Conservation (phyloP, 495 filamentous ascomycete species). For the Neohortaea acidophila region DNA sequence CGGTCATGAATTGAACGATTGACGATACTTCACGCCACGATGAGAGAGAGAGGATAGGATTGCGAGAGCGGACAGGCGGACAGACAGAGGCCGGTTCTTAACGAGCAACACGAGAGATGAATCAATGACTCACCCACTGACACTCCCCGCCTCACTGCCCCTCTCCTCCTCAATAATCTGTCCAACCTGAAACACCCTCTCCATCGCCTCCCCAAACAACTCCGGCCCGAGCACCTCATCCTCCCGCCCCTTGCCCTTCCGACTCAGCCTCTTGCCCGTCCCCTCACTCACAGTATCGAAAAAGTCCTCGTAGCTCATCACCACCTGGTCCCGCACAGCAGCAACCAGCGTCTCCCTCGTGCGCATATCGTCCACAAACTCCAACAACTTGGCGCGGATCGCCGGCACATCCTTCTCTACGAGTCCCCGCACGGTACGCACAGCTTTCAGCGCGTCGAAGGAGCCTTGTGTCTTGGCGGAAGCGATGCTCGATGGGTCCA, state of each 20-base stretch:
- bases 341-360: slow-evolving; percentile 28
- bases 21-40: no score
- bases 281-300: slow-evolving; percentile 27
- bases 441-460: slow-evolving; percentile 24
- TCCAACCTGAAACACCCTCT: slow-evolving; percentile 14
- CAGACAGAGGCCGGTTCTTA: no score
- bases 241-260: slow-evolving; percentile 46
- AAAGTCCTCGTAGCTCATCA: slow-evolving; percentile 26
- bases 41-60: no score
- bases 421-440: slow-evolving; percentile 23
- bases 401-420: slow-evolving; percentile 40
- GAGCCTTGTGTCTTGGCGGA: slow-evolving; percentile 14
- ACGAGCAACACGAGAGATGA: no score
- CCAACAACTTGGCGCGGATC: slow-evolving; percentile 39
- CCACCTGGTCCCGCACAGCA: slow-evolving; percentile 27
- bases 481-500: slow-evolving; percentile 20
- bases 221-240: slow-evolving; percentile 33
- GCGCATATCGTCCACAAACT: slow-evolving; percentile 25
- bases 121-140: not conserved
- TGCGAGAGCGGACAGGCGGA: no score
- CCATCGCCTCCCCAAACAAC: slow-evolving; percentile 24
- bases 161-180: slow-evolving; percentile 9
- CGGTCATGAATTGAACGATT: no score
- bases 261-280: slow-evolving; percentile 33
- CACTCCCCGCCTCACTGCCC: not conserved